These are phyloP conservation scores for Metschnikowia borealis DNA, from an alignment of 805 yeast genomes.

Conservation along the genomic window DNA sequence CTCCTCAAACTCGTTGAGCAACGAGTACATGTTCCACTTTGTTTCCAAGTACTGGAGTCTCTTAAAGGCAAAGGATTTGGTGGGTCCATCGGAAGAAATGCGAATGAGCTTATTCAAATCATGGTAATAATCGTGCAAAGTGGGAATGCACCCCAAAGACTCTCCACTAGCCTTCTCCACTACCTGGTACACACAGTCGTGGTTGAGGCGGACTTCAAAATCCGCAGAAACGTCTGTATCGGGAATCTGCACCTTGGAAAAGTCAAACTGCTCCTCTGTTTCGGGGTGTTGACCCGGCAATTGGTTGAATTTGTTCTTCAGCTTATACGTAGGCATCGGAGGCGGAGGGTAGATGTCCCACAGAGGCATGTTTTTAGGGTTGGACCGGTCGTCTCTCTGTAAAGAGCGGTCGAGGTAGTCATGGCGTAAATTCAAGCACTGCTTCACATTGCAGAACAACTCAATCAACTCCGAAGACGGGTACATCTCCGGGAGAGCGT, in stretches of 20 bases:
- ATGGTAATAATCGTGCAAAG: constrained; percentile 76
- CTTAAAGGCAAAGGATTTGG: constrained; percentile 92
- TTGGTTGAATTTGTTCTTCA: constrained; percentile 52
- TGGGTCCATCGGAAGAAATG: constrained; percentile 90
- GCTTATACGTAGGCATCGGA: constrained; percentile 79
- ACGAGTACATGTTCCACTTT: constrained; percentile 86
- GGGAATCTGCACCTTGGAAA: constrained; percentile 55
- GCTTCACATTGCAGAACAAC: constrained; percentile 56
- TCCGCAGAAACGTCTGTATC: constrained; percentile 29
- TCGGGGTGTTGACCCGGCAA: constrained; percentile 30
- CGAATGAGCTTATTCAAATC: constrained; percentile 74
- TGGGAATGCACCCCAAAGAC: constrained; percentile 62
- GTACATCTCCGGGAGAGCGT: constrained; percentile 43
- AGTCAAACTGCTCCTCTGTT: constrained; percentile 57
- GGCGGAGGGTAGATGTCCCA: constrained; percentile 93
- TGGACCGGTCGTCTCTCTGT: constrained; percentile 63
- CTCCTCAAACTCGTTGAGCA: constrained; percentile 91
- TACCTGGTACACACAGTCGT: constrained; percentile 69
- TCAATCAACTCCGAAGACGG: constrained; percentile 68
- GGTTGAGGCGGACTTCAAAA: constrained; percentile 45
- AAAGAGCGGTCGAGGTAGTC: constrained; percentile 68
- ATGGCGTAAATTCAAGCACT: constrained; percentile 69
- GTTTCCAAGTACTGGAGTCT: constrained; percentile 93
- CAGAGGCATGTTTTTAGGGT: constrained; percentile 71
- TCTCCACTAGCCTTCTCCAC: constrained; percentile 32